phyloP scores from a whole-genome alignment of 331 rosid genomes.

The Telfairia occidentalis region DNA sequence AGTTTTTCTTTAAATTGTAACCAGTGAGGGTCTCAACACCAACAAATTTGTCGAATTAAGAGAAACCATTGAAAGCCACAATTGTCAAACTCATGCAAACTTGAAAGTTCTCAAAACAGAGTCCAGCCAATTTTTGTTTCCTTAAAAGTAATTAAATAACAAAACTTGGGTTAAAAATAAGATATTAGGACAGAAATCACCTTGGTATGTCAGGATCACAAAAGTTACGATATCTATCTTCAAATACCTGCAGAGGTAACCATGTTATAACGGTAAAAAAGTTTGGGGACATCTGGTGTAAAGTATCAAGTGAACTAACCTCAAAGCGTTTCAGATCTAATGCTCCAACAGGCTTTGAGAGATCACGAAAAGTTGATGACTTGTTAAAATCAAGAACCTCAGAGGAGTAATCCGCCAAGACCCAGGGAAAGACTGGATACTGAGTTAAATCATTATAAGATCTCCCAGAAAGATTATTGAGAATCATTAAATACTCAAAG shows the following conservation, averaged over 20 bases:
- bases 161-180: neutral
- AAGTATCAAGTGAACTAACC: slow-evolving; percentile 36
- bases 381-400: slow-evolving; percentile 88
- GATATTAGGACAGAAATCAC: slow-evolving; percentile 26
- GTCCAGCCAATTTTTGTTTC: neutral
- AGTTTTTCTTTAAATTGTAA: neutral
- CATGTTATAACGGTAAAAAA: slow-evolving; percentile 7
- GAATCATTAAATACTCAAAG: slow-evolving; percentile 89
- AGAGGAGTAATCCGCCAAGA: slow-evolving; percentile 89
- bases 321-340: slow-evolving; percentile 78
- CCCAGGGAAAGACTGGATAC: slow-evolving; percentile 96
- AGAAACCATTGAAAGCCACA: too few species aligned
- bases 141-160: neutral
- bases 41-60: neutral
- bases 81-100: neutral
- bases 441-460: slow-evolving; percentile 93
- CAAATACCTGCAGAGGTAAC: slow-evolving; percentile 58
- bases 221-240: slow-evolving; percentile 87
- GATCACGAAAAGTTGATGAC: slow-evolving; percentile 92
- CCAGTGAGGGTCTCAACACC: neutral
- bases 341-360: slow-evolving; percentile 92
- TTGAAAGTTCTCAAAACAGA: neutral
- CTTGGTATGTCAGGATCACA: slow-evolving; percentile 98
- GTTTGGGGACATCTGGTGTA: neutral
- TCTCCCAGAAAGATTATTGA: slow-evolving; percentile 88